Conservation (phyloP, 202 grass and related monocot species). For the Dendrocalamus latiflorus region DNA sequence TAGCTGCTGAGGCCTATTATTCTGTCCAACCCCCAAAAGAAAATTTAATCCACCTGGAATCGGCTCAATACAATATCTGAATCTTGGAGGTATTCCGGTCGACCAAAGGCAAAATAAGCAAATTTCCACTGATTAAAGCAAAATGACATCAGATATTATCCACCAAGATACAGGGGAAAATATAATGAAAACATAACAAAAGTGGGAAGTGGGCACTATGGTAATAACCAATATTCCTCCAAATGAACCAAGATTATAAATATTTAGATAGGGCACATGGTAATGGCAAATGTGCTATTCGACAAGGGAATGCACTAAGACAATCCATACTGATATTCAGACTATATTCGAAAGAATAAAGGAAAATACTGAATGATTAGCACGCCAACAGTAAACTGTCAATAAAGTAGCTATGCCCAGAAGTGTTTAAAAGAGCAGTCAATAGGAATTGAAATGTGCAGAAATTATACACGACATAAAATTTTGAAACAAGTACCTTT, state of each 20-base stretch:
- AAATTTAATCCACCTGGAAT: constrained; percentile 45
- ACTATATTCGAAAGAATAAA: not conserved
- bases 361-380: not conserved
- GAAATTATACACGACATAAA: not conserved
- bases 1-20: not conserved
- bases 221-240: not conserved
- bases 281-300: not conserved
- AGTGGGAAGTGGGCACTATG: not conserved
- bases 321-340: not conserved
- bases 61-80: constrained; percentile 56
- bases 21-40: not conserved
- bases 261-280: not conserved
- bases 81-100: constrained; percentile 58
- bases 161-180: not conserved
- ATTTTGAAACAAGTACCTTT: constrained; percentile 34
- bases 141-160: constrained; percentile 15
- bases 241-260: not conserved
- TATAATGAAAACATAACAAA: not conserved
- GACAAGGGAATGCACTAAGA: not conserved
- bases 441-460: not conserved
- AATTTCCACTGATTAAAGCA: constrained; percentile 64
- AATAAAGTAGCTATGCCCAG: not conserved
- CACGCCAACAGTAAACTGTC: not conserved
- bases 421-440: not conserved
- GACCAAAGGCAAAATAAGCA: constrained; percentile 38